A percentile compares a stretch with the other conserved stretches of the same genome.
These are phyloP conservation scores for Laburnicola sp. DNA, from an alignment of 2,329 filamentous ascomycete genomes.

Conservation along the genomic window DNA sequence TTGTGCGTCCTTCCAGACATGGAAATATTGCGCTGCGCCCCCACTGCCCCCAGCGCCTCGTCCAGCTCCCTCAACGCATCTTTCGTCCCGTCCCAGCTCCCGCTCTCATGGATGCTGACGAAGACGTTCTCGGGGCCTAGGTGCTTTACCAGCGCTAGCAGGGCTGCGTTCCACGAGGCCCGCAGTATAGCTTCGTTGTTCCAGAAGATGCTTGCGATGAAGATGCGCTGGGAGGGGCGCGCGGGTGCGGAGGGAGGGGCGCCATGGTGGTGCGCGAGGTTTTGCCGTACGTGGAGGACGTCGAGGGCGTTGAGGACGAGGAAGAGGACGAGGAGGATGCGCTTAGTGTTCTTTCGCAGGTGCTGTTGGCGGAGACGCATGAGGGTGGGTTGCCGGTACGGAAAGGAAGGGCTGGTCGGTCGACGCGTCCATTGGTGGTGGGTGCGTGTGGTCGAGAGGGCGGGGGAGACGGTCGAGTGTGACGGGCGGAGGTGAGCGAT, in stretches of 20 bases:
- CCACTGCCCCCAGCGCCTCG: slow-evolving; percentile 52
- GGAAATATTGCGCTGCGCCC: slow-evolving; percentile 58
- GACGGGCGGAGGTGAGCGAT: neutral
- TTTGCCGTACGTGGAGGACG: neutral
- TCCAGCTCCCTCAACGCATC: slow-evolving; percentile 61
- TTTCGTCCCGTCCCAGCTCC: slow-evolving; percentile 69
- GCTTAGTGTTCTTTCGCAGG: neutral
- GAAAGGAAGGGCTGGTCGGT: neutral
- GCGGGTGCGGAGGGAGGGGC: neutral
- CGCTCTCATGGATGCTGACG: slow-evolving; percentile 68
- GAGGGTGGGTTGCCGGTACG: neutral
- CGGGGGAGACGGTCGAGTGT: neutral
- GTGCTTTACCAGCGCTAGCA: slow-evolving; percentile 58
- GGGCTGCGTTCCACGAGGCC: slow-evolving; percentile 62
- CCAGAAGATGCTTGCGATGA: slow-evolving; percentile 70
- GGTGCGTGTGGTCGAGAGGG: neutral
- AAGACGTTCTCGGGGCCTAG: slow-evolving; percentile 67
- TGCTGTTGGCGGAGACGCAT: neutral
- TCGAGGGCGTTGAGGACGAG: neutral
- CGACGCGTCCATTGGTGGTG: neutral
- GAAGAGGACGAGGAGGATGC: neutral
- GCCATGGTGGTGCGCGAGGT: neutral
- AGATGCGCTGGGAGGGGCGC: slow-evolving; percentile 49
- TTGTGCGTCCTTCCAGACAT: slow-evolving; percentile 59
- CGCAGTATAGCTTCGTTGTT: slow-evolving; percentile 64